Conservation (phyloP, 2,329 filamentous ascomycete genomes). For the Diaporthe vexans region DNA sequence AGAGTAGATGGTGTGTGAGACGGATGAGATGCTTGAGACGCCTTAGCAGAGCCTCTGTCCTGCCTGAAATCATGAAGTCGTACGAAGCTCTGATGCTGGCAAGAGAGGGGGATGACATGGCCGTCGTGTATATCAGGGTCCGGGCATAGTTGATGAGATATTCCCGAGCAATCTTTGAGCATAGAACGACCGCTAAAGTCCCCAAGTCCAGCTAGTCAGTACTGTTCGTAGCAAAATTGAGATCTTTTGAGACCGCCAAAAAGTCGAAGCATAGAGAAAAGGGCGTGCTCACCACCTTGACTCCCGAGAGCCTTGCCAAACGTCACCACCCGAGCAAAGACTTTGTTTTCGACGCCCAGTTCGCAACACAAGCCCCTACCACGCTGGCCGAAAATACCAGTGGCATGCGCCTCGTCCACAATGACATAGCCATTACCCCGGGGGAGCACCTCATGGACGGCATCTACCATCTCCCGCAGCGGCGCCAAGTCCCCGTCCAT, state of each 20-base stretch:
- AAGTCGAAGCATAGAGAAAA: background rate
- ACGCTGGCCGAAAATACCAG: constrained; percentile 70
- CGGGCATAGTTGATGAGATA: constrained; percentile 84
- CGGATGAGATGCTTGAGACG: constrained; percentile 61
- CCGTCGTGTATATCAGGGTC: constrained; percentile 82
- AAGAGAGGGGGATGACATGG: constrained; percentile 73
- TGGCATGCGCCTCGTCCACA: constrained; percentile 78
- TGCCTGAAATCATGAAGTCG: constrained; percentile 65
- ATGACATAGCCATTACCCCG: constrained; percentile 72
- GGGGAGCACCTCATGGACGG: constrained; percentile 69
- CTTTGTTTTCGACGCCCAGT: background rate
- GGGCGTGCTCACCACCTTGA: constrained; percentile 8
- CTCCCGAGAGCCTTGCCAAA: constrained; percentile 20
- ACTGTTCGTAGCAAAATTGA: too few species aligned
- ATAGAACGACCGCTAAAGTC: constrained; percentile 68
- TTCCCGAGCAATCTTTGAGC: constrained; percentile 68
- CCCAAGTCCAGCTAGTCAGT: background rate
- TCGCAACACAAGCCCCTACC: constrained; percentile 66
- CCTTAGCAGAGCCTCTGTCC: constrained; percentile 55
- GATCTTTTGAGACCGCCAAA: background rate
- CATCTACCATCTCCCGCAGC: constrained; percentile 69
- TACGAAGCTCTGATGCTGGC: constrained; percentile 71
- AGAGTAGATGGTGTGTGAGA: constrained; percentile 60
- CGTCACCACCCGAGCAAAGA: constrained; percentile 24
- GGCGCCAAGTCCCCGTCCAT: constrained; percentile 86